Base-by-base conservation (phyloP, 208 protist genomes). In the Histomonas meleagridis region DNA sequence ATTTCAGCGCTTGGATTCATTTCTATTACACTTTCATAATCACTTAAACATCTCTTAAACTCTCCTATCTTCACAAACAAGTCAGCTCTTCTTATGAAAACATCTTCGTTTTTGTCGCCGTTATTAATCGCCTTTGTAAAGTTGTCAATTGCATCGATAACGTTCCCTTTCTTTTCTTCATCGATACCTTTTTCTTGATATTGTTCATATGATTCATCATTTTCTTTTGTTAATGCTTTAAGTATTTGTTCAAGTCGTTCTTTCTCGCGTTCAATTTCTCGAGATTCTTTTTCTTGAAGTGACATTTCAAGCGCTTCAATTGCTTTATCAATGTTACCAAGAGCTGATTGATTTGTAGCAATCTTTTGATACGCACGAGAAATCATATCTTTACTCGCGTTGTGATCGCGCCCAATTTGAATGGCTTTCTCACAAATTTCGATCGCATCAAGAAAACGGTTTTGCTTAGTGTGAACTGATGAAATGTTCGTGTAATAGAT, bases 101-200 rank as follows among this genome's bases (percentile, higher is more conserved):
- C n/a, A 35, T 5, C 26, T 23, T 32, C 16, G 35, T 92, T 51
- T 14, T 81, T 46, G 18, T 76, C 76, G 9, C 46, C 79, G 65
- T 76, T 35, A 26, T 53, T 62, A 65, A 92, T 92, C 10, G 92
- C 49, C 49, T 92, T 76, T 21, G 38, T 90, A 43, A 91, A 92
- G 23, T 91, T 7, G 12, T 40, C 46, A n/a, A 92, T 92, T 79
- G 92, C 7, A 65, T 26, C 60, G 23, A 65, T 65, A 26, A 65
- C n/a, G 23, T 65, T 10, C 3, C n/a, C 21, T n/a, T 65, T 10
- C 3, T n/a, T n/a, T n/a, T 65, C 60, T 65, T 65, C 60, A 65
- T 10, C 60, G n/a, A 65, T 65, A 5, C 60, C 60, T 10, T 28
- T 12, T 65, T 92, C 62, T n/a, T 92, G 91, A 16, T 92, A 35